Evolutionary conservation across 2,329 filamentous ascomycete species (phyloP).

Genomic region (Didymella pomorum): DNA sequence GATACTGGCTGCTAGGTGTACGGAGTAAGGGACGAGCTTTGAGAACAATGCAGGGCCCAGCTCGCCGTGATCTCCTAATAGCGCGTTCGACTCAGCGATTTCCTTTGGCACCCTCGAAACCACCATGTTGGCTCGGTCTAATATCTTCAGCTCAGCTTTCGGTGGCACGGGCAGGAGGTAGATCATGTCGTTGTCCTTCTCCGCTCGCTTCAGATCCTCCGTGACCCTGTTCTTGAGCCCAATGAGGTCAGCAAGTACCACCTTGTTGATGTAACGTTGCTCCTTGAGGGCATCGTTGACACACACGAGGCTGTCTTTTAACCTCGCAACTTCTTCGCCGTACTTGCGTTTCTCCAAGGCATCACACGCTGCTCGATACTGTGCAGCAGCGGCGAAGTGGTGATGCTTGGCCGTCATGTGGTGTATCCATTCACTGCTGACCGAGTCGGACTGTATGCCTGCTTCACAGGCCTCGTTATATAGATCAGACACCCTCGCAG

Average conservation of each 20-base stretch:
- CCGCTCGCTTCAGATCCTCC: constrained; percentile 88
- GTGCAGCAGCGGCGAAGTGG: constrained; percentile 94
- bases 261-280: constrained; percentile 79
- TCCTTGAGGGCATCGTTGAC: constrained; percentile 89
- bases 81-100: constrained; percentile 78
- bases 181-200: constrained; percentile 96
- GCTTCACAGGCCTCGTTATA: constrained; percentile 86
- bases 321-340: constrained; percentile 89
- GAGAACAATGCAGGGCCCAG: constrained; percentile 87
- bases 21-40: constrained; percentile 92
- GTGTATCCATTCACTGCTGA: constrained; percentile 96
- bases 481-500: constrained; percentile 88
- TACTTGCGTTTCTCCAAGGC: constrained; percentile 93
- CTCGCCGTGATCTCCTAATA: constrained; percentile 79
- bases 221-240: constrained; percentile 81
- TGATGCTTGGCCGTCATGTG: constrained; percentile 97
- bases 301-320: constrained; percentile 82
- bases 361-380: constrained; percentile 89
- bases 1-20: constrained; percentile 93
- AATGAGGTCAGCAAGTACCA: constrained; percentile 81
- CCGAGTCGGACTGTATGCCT: constrained; percentile 85
- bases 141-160: constrained; percentile 83
- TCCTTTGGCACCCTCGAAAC: constrained; percentile 79
- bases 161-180: constrained; percentile 87
- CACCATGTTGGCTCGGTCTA: constrained; percentile 92